Conservation (phyloP, 164 flowering plant species). For the Macadamia tetraphylla region DNA sequence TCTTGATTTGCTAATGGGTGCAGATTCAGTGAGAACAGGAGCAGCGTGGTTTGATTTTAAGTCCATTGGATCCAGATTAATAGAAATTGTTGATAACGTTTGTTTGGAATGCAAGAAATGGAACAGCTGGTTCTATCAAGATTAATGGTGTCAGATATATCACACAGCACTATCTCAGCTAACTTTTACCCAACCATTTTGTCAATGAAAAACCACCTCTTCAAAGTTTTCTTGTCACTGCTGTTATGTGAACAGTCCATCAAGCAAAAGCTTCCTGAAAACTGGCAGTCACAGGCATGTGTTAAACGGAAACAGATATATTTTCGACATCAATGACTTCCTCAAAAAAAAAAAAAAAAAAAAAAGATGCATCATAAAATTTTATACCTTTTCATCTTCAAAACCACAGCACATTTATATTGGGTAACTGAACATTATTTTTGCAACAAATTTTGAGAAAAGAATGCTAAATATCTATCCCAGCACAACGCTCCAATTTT, state of each 20-base stretch:
- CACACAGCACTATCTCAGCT: constrained; percentile 1
- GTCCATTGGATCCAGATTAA: constrained; percentile 16
- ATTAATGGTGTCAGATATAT: neutral
- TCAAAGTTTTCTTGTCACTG: constrained; percentile 55
- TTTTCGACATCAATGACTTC: neutral
- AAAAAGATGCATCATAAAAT: neutral
- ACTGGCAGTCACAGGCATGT: constrained; percentile 15
- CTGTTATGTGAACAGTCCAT: constrained; percentile 48
- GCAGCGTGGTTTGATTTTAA: constrained; percentile 49
- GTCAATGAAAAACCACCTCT: constrained; percentile 69
- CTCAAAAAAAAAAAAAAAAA: neutral
- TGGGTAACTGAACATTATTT: constrained; percentile 12
- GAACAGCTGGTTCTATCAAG: neutral
- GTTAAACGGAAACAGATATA: constrained; percentile 6
- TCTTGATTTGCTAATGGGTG: constrained; percentile 59
- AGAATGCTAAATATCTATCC: neutral
- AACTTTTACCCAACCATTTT: constrained; percentile 41
- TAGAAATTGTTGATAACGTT: neutral
- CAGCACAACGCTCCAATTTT: neutral
- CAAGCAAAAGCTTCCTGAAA: constrained; percentile 40
- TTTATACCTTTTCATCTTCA: constrained; percentile 35
- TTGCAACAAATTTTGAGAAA: neutral
- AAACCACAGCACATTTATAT: constrained; percentile 24
- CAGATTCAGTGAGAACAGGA: constrained; percentile 69
- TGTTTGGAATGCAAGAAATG: neutral